Base-by-base conservation (phyloP, 345 rosid genomes). In the Gossypium ekmanianum region DNA sequence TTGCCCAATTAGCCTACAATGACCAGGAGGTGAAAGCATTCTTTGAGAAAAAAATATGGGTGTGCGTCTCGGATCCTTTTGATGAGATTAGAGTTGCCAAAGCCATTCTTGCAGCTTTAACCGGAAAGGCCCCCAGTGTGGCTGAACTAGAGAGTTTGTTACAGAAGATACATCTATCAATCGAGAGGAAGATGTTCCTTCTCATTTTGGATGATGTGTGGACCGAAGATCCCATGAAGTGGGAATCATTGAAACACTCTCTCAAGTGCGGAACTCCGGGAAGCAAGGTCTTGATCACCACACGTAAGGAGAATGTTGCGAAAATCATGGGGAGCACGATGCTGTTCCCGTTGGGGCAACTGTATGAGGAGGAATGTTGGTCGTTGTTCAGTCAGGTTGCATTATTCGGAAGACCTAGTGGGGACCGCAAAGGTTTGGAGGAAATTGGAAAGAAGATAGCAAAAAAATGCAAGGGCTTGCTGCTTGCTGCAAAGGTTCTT, bases 191-290 rank as follows among this genome's bases (percentile, higher is more conserved):
- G 41, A 69, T 51, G 20, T 75, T 63, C 50, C 20, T 78, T 22
- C 74, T 81, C 16, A 72, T 81, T 12, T 48, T 81, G 14, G 81
- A 81, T 68, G 84, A 81, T 67, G 81, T 77, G 48, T 81, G 84
- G 84, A 74, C 72, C 6, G 76, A 74, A 47, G 62, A 70, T 26
- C 64, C 3, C 65, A 61, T 0, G 2, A 27, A 61, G 43, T 61
- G 65, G 65, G 65, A 61, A 14, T 27, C 65, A 14, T 29, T 61
- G 65, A 61, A 61, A 61, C 65, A 61, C 43, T 61, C 65, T 27
- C 65, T 61, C 65, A 61, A 61, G 18, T 13, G 43, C 2, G 65
- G 43, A 14, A 12, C 43, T 6, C 17, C 43, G 17, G 65, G 65
- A 61, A 61, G 65, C 65, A 61, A 61, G 17, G 17, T 27, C 34